Base-by-base conservation (phyloP, 2,329 filamentous ascomycete species). In the Xylariaceae sp. region DNA sequence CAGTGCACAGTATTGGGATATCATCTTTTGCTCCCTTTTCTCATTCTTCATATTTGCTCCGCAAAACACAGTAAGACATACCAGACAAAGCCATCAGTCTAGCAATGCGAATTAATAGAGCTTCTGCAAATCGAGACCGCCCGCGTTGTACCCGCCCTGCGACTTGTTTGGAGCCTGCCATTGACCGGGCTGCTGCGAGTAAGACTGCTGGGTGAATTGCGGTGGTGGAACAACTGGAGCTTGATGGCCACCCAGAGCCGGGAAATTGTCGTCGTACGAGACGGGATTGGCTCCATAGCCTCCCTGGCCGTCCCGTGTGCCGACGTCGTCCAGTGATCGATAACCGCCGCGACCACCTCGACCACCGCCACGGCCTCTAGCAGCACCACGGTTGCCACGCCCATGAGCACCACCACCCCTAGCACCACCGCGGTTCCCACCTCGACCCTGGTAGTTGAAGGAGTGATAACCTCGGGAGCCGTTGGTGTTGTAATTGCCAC, bases 321-420 rank as follows among this genome's bases (percentile, higher is more conserved):
- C 78, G 28, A 84, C 75, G 60, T 90, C 87, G 65, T 89, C 87
- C 2, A 89, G 75, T 2, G 85, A 89, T 51, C 80, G 78, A 66
- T 90, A 89, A 22, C 76, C 76, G 18, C 78, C 77, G 22, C 75
- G 71, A 43, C 79, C 66, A 42, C 69, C 64, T 39, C 71, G 67
- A 47, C 71, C 68, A 7, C 76, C 71, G 33, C 55, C 53, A 22
- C 56, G 48, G 13, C 54, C 56, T 38, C 56, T 49, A n/a, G 51
- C 11, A 33, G 43, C 12, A 31, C 72, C 70, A 33, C 73, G 68
- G 49, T 69, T 68, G 33, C 71, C 68, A 34, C 69, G 63, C 44
- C 62, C 71, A 6, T 62, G 58, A 7, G 71, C 57, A 16, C 67
- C 69, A 7, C 58, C 54, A 13, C 76, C 66, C 17, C 60, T 53